Conservation (phyloP, 1,284 basidiomycete species). For the Fomes fomentarius region DNA sequence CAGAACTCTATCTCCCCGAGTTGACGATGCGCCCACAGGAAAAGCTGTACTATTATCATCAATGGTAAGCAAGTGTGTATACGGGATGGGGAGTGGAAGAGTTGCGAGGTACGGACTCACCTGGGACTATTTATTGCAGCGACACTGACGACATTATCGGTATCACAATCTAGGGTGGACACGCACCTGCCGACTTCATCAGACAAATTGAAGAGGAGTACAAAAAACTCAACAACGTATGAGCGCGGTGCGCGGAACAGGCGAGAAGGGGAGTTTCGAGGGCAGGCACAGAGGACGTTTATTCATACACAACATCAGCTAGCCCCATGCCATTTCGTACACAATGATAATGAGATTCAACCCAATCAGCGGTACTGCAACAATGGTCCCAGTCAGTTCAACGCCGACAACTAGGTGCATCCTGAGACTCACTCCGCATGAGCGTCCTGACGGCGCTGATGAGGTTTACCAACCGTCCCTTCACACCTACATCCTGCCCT, state of each 20-base stretch:
- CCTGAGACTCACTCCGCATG: conserved; percentile 80
- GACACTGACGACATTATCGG: conserved; percentile 5
- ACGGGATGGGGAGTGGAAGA: conserved; percentile 79
- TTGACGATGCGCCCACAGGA: conserved; percentile 44
- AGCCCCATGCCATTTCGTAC: conserved; percentile 75
- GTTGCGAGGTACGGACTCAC: conserved; percentile 71
- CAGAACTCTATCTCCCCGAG: not conserved
- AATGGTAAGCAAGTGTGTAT: conserved; percentile 71
- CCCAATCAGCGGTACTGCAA: conserved; percentile 83
- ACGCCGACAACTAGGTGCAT: not conserved
- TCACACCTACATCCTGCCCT: conserved; percentile 72
- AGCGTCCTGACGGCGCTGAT: conserved; percentile 93
- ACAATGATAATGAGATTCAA: conserved; percentile 83
- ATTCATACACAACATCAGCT: conserved; percentile 18
- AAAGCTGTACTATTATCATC: conserved; percentile 86
- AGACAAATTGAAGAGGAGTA: conserved; percentile 80
- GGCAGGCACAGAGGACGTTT: conserved; percentile 1
- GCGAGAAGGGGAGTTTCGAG: not conserved
- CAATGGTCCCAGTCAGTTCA: not conserved
- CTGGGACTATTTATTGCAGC: not conserved
- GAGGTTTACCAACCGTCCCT: conserved; percentile 87
- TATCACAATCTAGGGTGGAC: conserved; percentile 61
- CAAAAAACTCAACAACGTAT: conserved; percentile 53
- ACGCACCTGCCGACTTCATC: conserved; percentile 74
- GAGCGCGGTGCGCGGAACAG: conserved; percentile 10